Evolutionary conservation across 306 rosid species (phyloP), one percentile per base, ranked within the genome.

Genomic region (Sicyos baderoa): DNA sequence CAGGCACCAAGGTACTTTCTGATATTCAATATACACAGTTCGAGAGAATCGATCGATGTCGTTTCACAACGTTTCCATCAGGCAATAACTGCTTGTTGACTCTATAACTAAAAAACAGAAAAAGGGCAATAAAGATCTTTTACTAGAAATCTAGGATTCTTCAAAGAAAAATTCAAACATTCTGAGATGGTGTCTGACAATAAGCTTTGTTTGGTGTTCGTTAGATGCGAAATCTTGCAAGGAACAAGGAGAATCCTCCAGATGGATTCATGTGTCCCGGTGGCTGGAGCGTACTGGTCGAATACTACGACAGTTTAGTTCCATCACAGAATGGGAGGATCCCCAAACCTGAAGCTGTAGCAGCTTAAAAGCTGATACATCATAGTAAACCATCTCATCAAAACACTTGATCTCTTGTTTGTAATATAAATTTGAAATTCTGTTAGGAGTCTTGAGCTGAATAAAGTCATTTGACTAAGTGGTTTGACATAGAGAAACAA

Each of bases 221-320:
- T 22, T 49, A 91, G 97, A 91, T 91, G 97, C 86, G 96, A 60
- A 84, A 86, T 0, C 90, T 89, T 54, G 97, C 93, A 9, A 80
- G 83, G 86, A 84, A 82, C 81, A 89, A 89, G 72, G 97, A 92
- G 77, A 89, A 67, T 68, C 97, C 97, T 59, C 97, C 97, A 0
- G 95, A 86, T 54, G 96, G 96, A 71, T 92, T 92, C 51, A 92
- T 92, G 97, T 92, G 97, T 81, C 92, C 95, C 10, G 88, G 90
- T 66, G 97, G 96, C 16, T 92, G 96, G 97, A 78, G 82, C 45
- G 97, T 92, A 37, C 79, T 89, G 69, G 96, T 89, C 0, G 95
- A 92, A 0, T 92, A 92, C 75, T 92, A 92, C 15, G 92, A 83
- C 65, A 86, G 97, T 72, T 64, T 92, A 76, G 79, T 68, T 54